A percentile compares a stretch with the other conserved stretches of the same genome.
These are phyloP conservation scores for Anethum foeniculum DNA, from an alignment of 140 eudicot genomes.

Conservation along the genomic window DNA sequence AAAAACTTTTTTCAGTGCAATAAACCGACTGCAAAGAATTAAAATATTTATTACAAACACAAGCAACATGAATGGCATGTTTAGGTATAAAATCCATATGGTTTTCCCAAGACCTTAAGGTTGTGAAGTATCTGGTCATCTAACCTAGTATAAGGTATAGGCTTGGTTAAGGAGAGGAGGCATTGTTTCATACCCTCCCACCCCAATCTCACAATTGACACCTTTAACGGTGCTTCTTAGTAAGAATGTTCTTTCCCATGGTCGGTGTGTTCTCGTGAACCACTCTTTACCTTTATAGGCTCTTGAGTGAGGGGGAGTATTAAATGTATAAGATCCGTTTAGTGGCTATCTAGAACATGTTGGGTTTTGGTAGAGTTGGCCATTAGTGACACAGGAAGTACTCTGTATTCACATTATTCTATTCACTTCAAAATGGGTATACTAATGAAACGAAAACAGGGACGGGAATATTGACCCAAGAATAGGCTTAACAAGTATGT, in stretches of 20 bases:
- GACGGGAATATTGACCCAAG: not conserved
- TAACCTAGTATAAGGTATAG: not conserved
- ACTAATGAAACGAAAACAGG: not conserved
- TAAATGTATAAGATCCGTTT: not conserved
- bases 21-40: not conserved
- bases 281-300: not conserved
- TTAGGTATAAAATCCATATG: not conserved
- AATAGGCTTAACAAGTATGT: not conserved
- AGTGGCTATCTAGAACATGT: not conserved
- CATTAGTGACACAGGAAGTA: not conserved
- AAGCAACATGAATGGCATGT: not conserved
- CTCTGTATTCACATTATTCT: not conserved
- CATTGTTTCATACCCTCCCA: not conserved
- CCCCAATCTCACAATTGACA: not conserved
- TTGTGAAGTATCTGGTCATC: not conserved
- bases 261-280: not conserved
- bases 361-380: not conserved
- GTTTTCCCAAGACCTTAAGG: not conserved
- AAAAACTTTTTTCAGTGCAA: not conserved
- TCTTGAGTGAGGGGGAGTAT: not conserved
- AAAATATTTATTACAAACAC: not conserved
- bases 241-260: not conserved
- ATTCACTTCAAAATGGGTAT: not conserved
- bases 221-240: not conserved
- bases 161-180: not conserved